Conservation (phyloP, 2,329 filamentous ascomycete species). For the Helminthosporium solani region DNA sequence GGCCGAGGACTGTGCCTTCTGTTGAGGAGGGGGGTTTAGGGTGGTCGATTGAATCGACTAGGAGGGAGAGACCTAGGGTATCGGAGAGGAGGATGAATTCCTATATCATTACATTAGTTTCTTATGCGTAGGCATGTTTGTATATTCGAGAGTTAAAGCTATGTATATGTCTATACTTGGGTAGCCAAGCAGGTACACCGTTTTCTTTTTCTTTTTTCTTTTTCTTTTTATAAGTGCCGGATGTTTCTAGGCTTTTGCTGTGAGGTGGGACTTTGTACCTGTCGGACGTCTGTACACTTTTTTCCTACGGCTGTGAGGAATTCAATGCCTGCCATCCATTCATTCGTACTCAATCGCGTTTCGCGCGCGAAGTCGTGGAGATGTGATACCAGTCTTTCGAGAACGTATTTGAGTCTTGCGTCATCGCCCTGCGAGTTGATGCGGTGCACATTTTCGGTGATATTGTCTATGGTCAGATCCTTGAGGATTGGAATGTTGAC, state of each 20-base stretch:
- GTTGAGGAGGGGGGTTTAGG: conserved; percentile 70
- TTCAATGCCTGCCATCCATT: conserved; percentile 74
- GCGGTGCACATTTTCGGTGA: conserved; percentile 71
- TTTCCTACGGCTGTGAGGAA: conserved; percentile 74
- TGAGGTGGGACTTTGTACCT: conserved; percentile 48
- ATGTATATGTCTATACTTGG: too few relatives aligned
- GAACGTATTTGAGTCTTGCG: conserved; percentile 67
- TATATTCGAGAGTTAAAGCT: too few relatives aligned
- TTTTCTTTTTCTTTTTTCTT: too few relatives aligned
- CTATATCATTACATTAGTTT: too few relatives aligned
- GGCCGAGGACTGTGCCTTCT: conserved; percentile 75
- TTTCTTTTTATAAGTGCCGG: too few relatives aligned
- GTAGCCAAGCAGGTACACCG: too few relatives aligned
- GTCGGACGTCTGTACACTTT: conserved; percentile 71
- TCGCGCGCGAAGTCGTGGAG: conserved; percentile 81
- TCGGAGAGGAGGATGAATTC: conserved; percentile 84
- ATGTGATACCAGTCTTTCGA: conserved; percentile 72
- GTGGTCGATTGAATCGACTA: conserved; percentile 81
- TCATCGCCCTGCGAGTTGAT: conserved; percentile 72
- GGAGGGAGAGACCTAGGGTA: conserved; percentile 73
- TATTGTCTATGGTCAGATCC: conserved; percentile 76
- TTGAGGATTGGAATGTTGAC: conserved; percentile 57
- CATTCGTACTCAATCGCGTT: conserved; percentile 70
- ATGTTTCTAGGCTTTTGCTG: too few relatives aligned
- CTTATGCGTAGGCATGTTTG: too few relatives aligned